phyloP scores from a whole-genome alignment of 441 rosid genomes.

The Erodium moschatum region DNA sequence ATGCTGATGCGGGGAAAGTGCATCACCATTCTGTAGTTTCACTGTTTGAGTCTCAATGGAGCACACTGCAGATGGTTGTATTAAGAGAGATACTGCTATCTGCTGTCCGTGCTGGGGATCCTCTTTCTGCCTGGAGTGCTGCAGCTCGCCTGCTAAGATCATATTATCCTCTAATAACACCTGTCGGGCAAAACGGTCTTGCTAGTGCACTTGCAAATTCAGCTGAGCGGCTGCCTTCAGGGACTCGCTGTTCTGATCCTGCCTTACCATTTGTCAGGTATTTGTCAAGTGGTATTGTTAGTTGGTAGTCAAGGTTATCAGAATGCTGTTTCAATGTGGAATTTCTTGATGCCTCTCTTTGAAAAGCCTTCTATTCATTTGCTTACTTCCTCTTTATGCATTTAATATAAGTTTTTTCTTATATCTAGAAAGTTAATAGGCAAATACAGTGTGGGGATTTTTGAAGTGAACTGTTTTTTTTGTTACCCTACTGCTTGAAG shows the following conservation, averaged over 20 bases:
- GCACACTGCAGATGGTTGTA: slow-evolving; percentile 98
- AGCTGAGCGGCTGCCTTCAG: slow-evolving; percentile 80
- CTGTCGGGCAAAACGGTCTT: slow-evolving; percentile 94
- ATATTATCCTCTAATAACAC: slow-evolving; percentile 90
- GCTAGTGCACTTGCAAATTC: slow-evolving; percentile 80
- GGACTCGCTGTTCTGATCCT: slow-evolving; percentile 95
- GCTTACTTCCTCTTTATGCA: background rate
- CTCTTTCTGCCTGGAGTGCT: slow-evolving; percentile 97
- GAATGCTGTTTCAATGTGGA: background rate
- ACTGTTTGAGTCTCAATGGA: slow-evolving; percentile 91
- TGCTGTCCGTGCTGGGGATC: slow-evolving; percentile 96
- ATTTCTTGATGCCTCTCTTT: background rate
- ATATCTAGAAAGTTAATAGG: background rate
- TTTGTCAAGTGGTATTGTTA: background rate
- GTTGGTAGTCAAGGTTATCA: background rate
- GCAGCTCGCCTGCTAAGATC: slow-evolving; percentile 91
- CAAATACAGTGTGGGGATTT: background rate
- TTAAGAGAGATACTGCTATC: slow-evolving; percentile 89
- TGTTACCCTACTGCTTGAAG: background rate
- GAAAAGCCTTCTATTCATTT: background rate
- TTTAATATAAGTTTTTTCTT: background rate
- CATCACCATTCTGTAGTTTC: slow-evolving; percentile 77
- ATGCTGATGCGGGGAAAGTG: slow-evolving; percentile 61
- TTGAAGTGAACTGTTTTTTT: slow-evolving; percentile 1
- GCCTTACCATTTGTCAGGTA: slow-evolving; percentile 94